Conservation (phyloP, 306 rosid species). For the Vachellia collinsii region DNA sequence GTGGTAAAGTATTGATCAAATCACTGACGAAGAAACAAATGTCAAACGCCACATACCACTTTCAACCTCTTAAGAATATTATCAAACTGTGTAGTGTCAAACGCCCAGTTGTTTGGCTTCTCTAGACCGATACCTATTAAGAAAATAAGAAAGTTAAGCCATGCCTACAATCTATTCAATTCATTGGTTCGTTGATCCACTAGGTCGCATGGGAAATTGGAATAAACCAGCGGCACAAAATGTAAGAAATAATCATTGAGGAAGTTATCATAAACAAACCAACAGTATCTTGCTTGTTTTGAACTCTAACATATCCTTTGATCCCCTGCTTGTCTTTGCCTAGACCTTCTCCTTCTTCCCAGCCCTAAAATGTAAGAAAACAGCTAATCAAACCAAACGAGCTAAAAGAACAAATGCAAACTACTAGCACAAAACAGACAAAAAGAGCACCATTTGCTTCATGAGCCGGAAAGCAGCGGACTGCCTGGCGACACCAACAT, state of each 20-base stretch:
- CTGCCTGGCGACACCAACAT: conserved; percentile 85
- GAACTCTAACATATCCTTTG: conserved; percentile 78
- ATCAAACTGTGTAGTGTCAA: conserved; percentile 90
- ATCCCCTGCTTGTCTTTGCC: conserved; percentile 97
- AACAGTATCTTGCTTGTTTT: conserved; percentile 84
- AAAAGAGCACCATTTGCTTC: conserved; percentile 83
- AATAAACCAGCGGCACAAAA: background rate
- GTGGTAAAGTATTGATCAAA: background rate
- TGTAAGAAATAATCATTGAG: background rate
- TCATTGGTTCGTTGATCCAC: conserved; percentile 16
- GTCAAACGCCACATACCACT: conserved; percentile 60
- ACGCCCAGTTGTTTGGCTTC: conserved; percentile 95
- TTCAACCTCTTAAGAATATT: conserved; percentile 87
- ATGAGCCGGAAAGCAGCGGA: conserved; percentile 97
- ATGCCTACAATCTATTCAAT: background rate
- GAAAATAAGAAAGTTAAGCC: background rate
- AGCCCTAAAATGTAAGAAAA: conserved; percentile 57
- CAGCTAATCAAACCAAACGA: background rate
- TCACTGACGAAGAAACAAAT: conserved; percentile 2
- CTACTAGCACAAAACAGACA: background rate
- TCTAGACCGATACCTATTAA: conserved; percentile 76
- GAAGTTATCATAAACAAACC: conserved; percentile 42
- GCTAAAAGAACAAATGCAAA: background rate
- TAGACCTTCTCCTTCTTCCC: conserved; percentile 99
- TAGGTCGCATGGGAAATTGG: background rate